Evolutionary conservation across 495 filamentous ascomycete species (phyloP), one percentile per base, ranked within the genome.

Genomic region (Annulohypoxylon nitens): DNA sequence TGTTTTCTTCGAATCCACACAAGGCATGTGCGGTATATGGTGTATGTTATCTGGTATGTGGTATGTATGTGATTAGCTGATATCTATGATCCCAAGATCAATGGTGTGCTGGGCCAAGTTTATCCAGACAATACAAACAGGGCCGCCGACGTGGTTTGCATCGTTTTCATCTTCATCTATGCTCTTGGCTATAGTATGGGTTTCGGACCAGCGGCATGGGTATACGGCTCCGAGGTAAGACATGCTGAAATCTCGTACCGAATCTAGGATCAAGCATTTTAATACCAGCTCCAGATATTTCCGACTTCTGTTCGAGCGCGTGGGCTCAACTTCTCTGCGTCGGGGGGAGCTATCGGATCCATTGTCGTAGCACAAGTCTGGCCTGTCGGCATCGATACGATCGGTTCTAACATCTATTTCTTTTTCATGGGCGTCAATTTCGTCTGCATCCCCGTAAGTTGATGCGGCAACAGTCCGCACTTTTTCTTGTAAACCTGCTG

Each of bases 141-240:
- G 7, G 77, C 73, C 2, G 79, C 87, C 7, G 86, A 89, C 74
- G 84, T 84, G 43, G 78, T 76, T 14, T 87, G 87, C 70, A 81
- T 88, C 50, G 81, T 86, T 14, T 88, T 88, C 65, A 83, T 88
- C 25, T 89, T 88, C 78, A 79, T 89, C 64, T 89, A 86, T 76
- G 82, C 86, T 2, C 79, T 88, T 23, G 87, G 86, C 0, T 88
- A 86, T 71, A 87, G 85, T 36, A 82, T 88, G 76, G 85, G 87
- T 0, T 88, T 88, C 69, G 87, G 87, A 0, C 86, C 87, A 0
- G 82, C 86, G 2, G 81, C 87, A 0, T 89, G 87, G 87, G 87
- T 89, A 0, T 88, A 89, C 53, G 85, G 87, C 1, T 83, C 87
- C 0, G 87, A 89, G 80, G 85, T 87, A 65, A 60, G 74, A 43